Evolutionary conservation across 306 rosid species (phyloP), one percentile per base, ranked within the genome.

Genomic region (Cicer chorassanicum): DNA sequence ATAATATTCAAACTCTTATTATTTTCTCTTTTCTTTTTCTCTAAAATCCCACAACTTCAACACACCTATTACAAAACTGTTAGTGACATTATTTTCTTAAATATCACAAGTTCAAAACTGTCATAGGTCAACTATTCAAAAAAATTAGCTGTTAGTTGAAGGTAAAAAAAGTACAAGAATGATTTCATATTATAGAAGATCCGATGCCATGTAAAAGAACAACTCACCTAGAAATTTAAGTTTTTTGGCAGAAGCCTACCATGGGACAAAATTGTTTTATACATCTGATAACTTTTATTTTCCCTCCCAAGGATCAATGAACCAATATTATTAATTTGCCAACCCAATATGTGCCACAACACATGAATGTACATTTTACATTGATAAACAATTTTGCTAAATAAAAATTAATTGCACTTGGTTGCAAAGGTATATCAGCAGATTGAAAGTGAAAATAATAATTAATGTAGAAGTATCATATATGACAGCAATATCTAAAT

Each of bases 361-460:
- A 51, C 56, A 13, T 1, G 56, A 61, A 54, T 48, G 54, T 67
- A 48, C 43, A 61, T 61, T 62, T 9, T 56, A 45, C 14, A 36
- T 38, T 39, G 16, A 9, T 24, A 54, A 43, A 68, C 44, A 21
- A 41, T 8, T 18, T 14, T 45, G 13, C 65, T 9, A 51, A 29
- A 12, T 66, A 54, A 62, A 51, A 73, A 44, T 19, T 68, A 43
- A 40, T 43, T 49, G 24, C 18, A 39, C 50, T 60, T 43, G 38
- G 36, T 53, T 66, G 60, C 40, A 51, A 61, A 55, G 80, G 29
- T 39, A 56, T 66, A 73, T 74, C 66, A 40, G 9, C 41, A 41
- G 60, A 71, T 45, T 29, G 16, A 63, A 55, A 68, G 40, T 50
- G 49, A 50, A 10, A 21, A 21, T 16, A 71, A 21, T 24, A 55